Evolutionary conservation across 352 stramenopile genomes (phyloP).

Genomic region (Pythium dissimile): DNA sequence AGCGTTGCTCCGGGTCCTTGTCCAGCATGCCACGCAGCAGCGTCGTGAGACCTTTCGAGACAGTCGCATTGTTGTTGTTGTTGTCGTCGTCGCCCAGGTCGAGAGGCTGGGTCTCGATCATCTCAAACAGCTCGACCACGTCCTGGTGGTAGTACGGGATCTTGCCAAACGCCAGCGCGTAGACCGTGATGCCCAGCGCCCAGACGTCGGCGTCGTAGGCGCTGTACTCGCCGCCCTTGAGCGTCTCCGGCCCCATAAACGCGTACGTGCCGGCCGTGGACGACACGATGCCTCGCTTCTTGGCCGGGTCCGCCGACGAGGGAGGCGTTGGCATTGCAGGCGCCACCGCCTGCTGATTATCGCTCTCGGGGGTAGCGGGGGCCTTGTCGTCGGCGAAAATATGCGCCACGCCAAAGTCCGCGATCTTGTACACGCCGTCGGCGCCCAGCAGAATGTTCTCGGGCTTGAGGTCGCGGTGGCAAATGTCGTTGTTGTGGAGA

Average conservation of each 20-base stretch:
- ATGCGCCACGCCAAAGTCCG: conserved; percentile 82
- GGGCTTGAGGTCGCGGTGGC: conserved; percentile 81
- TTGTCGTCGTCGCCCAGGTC: conserved; percentile 20
- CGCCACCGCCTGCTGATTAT: conserved; percentile 18
- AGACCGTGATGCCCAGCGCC: conserved; percentile 82
- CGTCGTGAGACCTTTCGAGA: conserved; percentile 37
- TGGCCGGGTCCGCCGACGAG: conserved; percentile 17
- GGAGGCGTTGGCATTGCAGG: too few relatives aligned
- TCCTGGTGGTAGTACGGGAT: conserved; percentile 85
- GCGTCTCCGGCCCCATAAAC: conserved; percentile 81
- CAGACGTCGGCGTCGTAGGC: conserved; percentile 85
- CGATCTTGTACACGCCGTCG: conserved; percentile 77
- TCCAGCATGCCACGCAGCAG: conserved; percentile 66
- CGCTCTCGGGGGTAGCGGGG: conserved; percentile 8
- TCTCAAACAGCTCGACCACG: conserved; percentile 80
- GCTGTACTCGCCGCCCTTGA: conserved; percentile 74
- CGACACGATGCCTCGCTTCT: conserved; percentile 74
- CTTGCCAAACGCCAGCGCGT: conserved; percentile 72
- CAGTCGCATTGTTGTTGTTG: conserved; percentile 22
- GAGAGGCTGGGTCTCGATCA: conserved; percentile 65
- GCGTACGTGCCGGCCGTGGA: conserved; percentile 81
- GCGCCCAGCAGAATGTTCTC: conserved; percentile 80
- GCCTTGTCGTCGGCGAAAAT: conserved; percentile 69
- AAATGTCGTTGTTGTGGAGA: conserved; percentile 84
- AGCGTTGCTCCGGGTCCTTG: conserved; percentile 70